A percentile compares a stretch with the other conserved stretches of the same genome.
Evolutionary conservation across 495 filamentous ascomycete species (phyloP).

Genomic region (Neurospora cerealis): DNA sequence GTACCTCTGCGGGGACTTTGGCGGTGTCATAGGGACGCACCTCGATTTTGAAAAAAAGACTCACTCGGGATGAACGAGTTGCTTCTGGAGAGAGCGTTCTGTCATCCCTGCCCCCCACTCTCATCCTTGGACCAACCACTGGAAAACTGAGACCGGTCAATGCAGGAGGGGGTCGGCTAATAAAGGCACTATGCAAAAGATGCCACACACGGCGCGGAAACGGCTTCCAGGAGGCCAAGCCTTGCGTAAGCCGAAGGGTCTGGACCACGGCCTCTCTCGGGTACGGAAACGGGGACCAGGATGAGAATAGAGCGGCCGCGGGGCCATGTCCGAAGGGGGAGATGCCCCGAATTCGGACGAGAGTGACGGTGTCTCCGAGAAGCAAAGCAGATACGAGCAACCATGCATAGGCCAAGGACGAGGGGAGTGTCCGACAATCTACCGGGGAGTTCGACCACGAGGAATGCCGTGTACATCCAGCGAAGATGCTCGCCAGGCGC

Average conservation of each 20-base stretch:
- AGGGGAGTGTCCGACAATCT: background rate
- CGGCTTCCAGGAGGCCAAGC: background rate
- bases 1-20: background rate
- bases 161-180: constrained; percentile 14
- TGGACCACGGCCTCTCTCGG: background rate
- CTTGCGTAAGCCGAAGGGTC: constrained; percentile 1
- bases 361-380: background rate
- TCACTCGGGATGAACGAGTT: background rate
- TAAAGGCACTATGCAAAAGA: constrained; percentile 12
- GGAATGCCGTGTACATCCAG: background rate
- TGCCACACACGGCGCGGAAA: constrained; percentile 5
- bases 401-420: background rate
- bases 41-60: background rate
- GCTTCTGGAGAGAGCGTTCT: background rate
- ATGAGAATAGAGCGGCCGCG: constrained; percentile 13
- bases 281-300: background rate
- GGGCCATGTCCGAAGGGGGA: constrained; percentile 14
- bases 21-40: background rate
- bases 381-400: background rate
- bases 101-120: background rate
- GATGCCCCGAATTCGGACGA: background rate
- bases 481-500: background rate
- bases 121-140: constrained; percentile 13
- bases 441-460: background rate
- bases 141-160: constrained; percentile 12